Evolutionary conservation across 2,329 filamentous ascomycete species (phyloP).

Genomic region (Xylaria digitata): DNA sequence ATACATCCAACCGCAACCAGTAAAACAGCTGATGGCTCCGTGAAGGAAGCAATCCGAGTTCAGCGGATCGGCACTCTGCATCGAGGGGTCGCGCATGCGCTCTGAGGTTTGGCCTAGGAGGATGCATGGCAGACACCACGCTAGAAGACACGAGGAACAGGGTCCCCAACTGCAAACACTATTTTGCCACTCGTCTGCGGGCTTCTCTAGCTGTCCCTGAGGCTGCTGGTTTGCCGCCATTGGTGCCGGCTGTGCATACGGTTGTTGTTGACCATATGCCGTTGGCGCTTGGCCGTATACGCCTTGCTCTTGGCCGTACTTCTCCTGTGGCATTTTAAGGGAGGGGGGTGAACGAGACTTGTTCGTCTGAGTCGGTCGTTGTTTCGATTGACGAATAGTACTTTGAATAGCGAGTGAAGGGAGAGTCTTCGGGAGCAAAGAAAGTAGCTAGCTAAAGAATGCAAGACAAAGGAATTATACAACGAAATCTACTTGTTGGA

Average conservation of each 20-base stretch:
- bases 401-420: not conserved
- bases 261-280: slow-evolving; percentile 22
- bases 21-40: slow-evolving; percentile 43
- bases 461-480: slow-evolving; percentile 10
- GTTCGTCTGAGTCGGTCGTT: not conserved
- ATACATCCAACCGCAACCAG: slow-evolving; percentile 50
- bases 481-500: not conserved
- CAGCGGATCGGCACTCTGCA: slow-evolving; percentile 45
- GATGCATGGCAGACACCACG: slow-evolving; percentile 50
- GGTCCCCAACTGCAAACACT: slow-evolving; percentile 48
- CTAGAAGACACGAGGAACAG: slow-evolving; percentile 46
- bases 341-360: not conserved
- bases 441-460: not conserved
- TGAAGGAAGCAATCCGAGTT: slow-evolving; percentile 50
- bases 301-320: slow-evolving; percentile 23
- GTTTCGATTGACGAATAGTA: not conserved
- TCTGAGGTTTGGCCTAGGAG: slow-evolving; percentile 49
- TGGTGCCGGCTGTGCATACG: slow-evolving; percentile 24
- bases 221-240: slow-evolving; percentile 27
- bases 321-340: slow-evolving; percentile 24
- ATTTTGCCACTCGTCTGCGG: slow-evolving; percentile 48
- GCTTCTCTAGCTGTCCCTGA: slow-evolving; percentile 37
- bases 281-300: slow-evolving; percentile 20
- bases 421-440: not conserved
- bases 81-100: slow-evolving; percentile 48